These are phyloP conservation scores for Auxenochlorella protothecoides DNA, from an alignment of 139 green algal species.

Conservation along the genomic window DNA sequence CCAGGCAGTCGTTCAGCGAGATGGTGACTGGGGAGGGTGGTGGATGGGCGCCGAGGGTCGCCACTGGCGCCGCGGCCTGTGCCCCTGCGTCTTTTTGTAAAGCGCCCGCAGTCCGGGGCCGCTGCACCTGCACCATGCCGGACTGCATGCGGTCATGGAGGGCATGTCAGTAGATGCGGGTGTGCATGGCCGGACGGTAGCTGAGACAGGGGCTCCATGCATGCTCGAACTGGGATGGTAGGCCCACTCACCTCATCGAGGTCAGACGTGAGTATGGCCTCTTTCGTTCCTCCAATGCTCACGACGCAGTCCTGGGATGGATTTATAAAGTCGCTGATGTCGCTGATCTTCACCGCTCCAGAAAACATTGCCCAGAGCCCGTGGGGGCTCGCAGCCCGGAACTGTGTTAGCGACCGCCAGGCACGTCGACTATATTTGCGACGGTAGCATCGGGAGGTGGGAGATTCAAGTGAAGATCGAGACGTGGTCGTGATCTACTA, in stretches of 20 bases:
- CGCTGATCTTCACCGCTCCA: constrained; percentile 61
- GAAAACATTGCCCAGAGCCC: constrained; percentile 42
- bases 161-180: not conserved
- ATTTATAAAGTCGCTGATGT: constrained; percentile 92
- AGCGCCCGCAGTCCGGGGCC: not conserved
- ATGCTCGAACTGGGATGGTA: no score
- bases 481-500: no score
- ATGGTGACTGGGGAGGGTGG: constrained; percentile 62
- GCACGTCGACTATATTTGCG: no score
- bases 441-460: no score
- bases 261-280: not conserved
- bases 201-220: no score
- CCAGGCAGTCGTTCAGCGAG: constrained; percentile 90
- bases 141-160: not conserved
- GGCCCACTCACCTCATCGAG: not conserved
- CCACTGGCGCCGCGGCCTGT: no score
- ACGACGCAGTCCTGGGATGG: constrained; percentile 89
- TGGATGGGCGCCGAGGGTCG: no score
- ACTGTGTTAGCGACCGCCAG: no score
- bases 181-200: no score
- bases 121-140: constrained; percentile 21
- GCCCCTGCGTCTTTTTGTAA: no score
- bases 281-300: constrained; percentile 30
- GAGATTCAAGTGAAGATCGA: no score
- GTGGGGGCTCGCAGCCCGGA: no score